Evolutionary conservation across 78 protist genomes (phyloP), one percentile per base, ranked within the genome.

Genomic region (Neovahlkampfia damariscottae): DNA sequence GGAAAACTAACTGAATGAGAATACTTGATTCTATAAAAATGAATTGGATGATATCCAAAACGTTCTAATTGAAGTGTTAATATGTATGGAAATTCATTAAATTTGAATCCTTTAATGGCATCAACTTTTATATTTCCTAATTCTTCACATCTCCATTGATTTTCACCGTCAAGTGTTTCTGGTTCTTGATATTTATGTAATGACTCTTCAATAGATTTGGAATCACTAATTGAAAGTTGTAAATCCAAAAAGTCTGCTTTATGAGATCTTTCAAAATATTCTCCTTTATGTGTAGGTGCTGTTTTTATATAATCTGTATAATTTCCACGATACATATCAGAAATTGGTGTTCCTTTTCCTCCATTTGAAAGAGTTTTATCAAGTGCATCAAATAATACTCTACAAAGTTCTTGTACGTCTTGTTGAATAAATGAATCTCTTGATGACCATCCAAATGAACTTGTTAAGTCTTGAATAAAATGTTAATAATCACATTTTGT

Each of bases 321-420:
- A 6, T 41, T 7, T 7, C 73, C 3, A 30, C 3, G 30, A 6
- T 19, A 39, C 4, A 1, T 32, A 6, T 67, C 50, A 19, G 3
- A 2, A 32, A 70, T 39, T 5, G 38, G 3, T 19, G 31, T 19
- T 19, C 10, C 19, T 69, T 19, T 19, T 10, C 72, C 19, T 28
- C 68, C 72, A 10, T 19, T 28, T 3, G 62, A 10, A 5, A 78
- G 2, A 34, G 8, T 92, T 30, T 80, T 88, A 76, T 95, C 97
- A 1, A 96, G 59, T 41, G 89, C 88, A 78, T 95, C 98, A 36
- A 85, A 80, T 7, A 96, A 82, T 41, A 95, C 91, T 2, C 97
- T 82, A 70, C 79, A 85, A 9, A 96, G 81, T 82, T 96, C 99
- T 31, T 90, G 96, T 30, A 96, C 95, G 78, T 96, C 99, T 67